Evolutionary conservation across 148 eudicot species (phyloP), one percentile per base, ranked within the genome.

Genomic region (Fagopyrum homotropicum): DNA sequence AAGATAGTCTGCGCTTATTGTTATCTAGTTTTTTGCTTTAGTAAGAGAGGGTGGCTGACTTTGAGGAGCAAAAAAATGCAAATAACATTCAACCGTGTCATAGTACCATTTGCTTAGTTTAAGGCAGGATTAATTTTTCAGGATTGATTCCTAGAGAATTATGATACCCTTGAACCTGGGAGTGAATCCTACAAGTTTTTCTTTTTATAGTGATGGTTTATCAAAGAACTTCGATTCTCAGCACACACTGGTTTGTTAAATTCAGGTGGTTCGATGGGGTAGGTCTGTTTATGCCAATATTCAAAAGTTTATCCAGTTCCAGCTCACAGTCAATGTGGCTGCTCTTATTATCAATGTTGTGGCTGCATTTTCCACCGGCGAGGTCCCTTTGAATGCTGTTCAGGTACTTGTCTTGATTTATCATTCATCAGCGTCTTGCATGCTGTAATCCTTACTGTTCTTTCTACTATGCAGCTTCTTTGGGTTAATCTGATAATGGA

Each of bases 401-500:
- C 87, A 81, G 74, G 78, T 75, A 44, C 40, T 68, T 30, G 15
- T 17, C 29, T 71, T 47, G 26, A 16, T 75, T 17, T 75, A 61
- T 64, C 12, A 7, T 63, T 75, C 17, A 15, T 49, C 11, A 10
- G 9, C 35, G 19, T 45, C n/a, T 45, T 12, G 6, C 55, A n/a
- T 22, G 40, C 40, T 17, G n/a, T 47, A 46, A n/a, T 9, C 3
- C 11, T 75, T 1, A 17, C 19, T 19, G 48, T 47, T 75, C 9
- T 45, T 29, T 61, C 72, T 49, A 49, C 22, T 74, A 77, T 81
- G 66, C 84, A 84, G 74, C 76, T 84, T 48, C 76, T 79, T 30
- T 81, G 87, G 87, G 83, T 85, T 40, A 85, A 85, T 72, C 75
- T 85, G 45, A 85, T 85, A 51, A 85, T 85, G 87, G 85, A 85